Percentiles rank a stretch among this genome's conserved stretches.
phyloP scores from a whole-genome alignment of 208 protist genomes.

The Vickermania ingenoplastis region DNA sequence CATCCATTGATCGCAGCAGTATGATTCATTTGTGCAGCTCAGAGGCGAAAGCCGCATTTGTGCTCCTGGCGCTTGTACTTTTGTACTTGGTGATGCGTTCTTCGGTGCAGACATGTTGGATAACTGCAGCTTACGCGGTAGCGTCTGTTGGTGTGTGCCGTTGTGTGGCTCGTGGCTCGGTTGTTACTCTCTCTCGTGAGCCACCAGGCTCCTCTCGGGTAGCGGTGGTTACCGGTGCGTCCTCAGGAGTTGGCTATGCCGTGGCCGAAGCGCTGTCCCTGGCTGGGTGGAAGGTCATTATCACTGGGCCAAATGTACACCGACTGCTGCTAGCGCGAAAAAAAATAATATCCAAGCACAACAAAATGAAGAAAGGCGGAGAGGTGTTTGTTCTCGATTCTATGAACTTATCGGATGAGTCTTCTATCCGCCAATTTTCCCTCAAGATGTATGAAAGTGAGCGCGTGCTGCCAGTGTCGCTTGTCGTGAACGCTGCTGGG shows the following conservation, averaged over 20 bases:
- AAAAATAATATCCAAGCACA: slow-evolving; percentile 3
- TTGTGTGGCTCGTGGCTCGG: too few relatives aligned
- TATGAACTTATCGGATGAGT: slow-evolving; percentile 58
- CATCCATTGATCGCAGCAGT: too few relatives aligned
- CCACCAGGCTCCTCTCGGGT: too few relatives aligned
- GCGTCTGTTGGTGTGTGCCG: too few relatives aligned
- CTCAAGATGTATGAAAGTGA: slow-evolving; percentile 19
- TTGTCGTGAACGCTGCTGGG: slow-evolving; percentile 76
- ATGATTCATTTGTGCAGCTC: slow-evolving; percentile 67
- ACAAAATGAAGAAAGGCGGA: slow-evolving; percentile 8
- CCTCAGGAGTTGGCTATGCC: slow-evolving; percentile 68
- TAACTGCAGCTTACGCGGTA: too few relatives aligned
- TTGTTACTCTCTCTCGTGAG: too few relatives aligned
- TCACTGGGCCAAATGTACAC: slow-evolving; percentile 42
- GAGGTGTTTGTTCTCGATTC: slow-evolving; percentile 35
- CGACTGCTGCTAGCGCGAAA: slow-evolving; percentile 45
- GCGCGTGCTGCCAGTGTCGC: slow-evolving; percentile 29
- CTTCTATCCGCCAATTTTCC: slow-evolving; percentile 62
- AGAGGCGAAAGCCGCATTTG: slow-evolving; percentile 28
- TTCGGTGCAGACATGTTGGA: slow-evolving; percentile 5
- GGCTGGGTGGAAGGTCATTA: slow-evolving; percentile 71
- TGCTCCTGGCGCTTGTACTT: slow-evolving; percentile 4
- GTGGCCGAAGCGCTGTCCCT: slow-evolving; percentile 51
- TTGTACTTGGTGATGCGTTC: slow-evolving; percentile 4
- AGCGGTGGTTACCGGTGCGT: slow-evolving; percentile 70